These are phyloP conservation scores for Yarrowia keelungensis DNA, from an alignment of 805 yeast species.

Conservation along the genomic window DNA sequence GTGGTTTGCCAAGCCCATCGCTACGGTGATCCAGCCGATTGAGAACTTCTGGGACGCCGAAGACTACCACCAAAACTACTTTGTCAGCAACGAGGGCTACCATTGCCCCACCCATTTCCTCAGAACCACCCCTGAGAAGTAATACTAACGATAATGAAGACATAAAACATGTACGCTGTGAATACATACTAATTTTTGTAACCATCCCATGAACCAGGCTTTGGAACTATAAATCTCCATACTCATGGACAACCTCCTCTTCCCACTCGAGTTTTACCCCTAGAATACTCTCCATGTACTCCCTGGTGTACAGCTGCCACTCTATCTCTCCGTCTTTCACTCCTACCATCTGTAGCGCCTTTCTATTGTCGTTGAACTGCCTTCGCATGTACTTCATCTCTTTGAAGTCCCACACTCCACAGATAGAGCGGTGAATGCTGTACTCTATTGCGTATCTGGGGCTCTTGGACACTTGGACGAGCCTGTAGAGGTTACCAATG, in stretches of 20 bases:
- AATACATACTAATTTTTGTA: too few relatives aligned
- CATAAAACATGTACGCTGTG: too few relatives aligned
- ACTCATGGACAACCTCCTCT: slow-evolving; percentile 2
- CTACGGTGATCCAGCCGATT: slow-evolving; percentile 71
- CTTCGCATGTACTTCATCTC: slow-evolving; percentile 12
- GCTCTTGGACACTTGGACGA: not conserved
- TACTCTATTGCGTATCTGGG: slow-evolving; percentile 9
- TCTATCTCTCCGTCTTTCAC: not conserved
- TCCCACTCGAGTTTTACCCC: not conserved
- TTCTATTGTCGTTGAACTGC: slow-evolving; percentile 1
- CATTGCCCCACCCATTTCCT: slow-evolving; percentile 86
- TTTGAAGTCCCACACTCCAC: slow-evolving; percentile 15
- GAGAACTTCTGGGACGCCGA: slow-evolving; percentile 84
- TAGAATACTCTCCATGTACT: not conserved
- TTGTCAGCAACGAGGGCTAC: slow-evolving; percentile 76
- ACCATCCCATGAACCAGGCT: not conserved
- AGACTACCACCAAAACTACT: slow-evolving; percentile 84
- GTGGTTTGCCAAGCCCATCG: slow-evolving; percentile 66
- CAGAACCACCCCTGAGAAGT: slow-evolving; percentile 62
- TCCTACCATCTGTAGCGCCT: slow-evolving; percentile 6
- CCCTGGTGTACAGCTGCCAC: slow-evolving; percentile 1
- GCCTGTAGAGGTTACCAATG: slow-evolving; percentile 6
- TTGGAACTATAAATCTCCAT: slow-evolving; percentile 1
- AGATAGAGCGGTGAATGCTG: slow-evolving; percentile 3
- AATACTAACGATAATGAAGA: not conserved